Conservation (phyloP, 2,329 filamentous ascomycete genomes). For the Monosporascus sp. region DNA sequence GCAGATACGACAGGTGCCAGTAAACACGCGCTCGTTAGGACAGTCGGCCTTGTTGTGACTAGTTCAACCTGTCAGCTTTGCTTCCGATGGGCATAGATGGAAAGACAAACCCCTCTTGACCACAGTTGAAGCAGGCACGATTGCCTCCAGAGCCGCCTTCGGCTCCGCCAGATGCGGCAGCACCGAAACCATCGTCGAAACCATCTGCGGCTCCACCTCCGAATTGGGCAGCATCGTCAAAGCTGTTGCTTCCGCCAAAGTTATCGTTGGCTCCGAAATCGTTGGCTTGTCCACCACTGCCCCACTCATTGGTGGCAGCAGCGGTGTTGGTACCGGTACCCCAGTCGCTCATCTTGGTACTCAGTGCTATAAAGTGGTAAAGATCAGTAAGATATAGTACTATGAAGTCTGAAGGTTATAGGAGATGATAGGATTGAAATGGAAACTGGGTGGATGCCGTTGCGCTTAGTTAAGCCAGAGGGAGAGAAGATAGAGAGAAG, state of each 20-base stretch:
- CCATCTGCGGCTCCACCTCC: constrained; percentile 12
- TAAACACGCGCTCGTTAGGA: constrained; percentile 45
- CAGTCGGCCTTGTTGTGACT: constrained; percentile 62
- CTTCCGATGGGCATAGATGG: constrained; percentile 2
- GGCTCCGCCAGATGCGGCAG: constrained; percentile 3
- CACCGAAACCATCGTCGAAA: not conserved
- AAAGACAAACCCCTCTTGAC: constrained; percentile 40
- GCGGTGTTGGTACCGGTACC: constrained; percentile 1
- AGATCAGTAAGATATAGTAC: constrained; percentile 7
- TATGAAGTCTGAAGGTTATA: not conserved
- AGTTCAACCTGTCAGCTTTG: constrained; percentile 8
- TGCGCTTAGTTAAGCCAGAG: too few relatives aligned
- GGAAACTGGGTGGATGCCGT: not conserved
- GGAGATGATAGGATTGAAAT: not conserved
- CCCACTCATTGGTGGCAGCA: not conserved
- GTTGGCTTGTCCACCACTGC: not conserved
- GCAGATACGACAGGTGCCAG: constrained; percentile 48
- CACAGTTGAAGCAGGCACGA: constrained; percentile 54
- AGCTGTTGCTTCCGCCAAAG: constrained; percentile 6
- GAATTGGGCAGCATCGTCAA: constrained; percentile 3
- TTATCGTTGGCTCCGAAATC: constrained; percentile 5
- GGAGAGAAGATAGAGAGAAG: too few relatives aligned
- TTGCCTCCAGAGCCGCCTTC: constrained; percentile 11
- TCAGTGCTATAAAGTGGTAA: not conserved
- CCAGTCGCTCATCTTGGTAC: constrained; percentile 13